Evolutionary conservation across 225 moss, liverwort and hornwort species (phyloP).

Genomic region (Rhytidiadelphus loreus): DNA sequence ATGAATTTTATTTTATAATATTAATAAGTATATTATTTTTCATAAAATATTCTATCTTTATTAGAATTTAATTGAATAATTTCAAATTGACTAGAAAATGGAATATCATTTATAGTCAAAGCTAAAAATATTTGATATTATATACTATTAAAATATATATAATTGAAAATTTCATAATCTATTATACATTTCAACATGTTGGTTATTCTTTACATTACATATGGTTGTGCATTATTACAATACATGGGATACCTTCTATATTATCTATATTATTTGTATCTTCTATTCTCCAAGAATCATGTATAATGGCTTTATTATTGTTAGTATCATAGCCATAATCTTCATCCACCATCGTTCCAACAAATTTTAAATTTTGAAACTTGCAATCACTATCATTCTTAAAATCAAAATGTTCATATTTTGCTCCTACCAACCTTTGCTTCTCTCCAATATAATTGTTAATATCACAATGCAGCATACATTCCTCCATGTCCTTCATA

Average conservation of each 20-base stretch:
- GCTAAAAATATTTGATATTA: background rate
- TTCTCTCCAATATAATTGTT: background rate
- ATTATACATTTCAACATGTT: background rate
- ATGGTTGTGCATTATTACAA: background rate
- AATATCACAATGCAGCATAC: background rate
- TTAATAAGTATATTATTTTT: too few species aligned
- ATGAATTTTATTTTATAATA: background rate
- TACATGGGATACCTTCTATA: background rate
- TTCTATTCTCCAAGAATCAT: background rate
- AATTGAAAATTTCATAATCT: background rate
- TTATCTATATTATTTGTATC: background rate
- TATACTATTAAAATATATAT: too few species aligned
- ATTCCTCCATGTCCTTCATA: background rate
- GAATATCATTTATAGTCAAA: background rate
- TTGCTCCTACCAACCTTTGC: background rate
- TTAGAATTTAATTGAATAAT: too few species aligned
- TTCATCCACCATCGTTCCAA: background rate
- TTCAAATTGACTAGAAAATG: background rate
- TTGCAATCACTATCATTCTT: background rate
- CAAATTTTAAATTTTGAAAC: background rate
- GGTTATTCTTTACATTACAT: too few species aligned
- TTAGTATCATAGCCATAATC: background rate
- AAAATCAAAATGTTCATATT: background rate
- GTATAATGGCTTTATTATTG: background rate
- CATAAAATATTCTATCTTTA: background rate